Evolutionary conservation across 2,329 filamentous ascomycete species (phyloP), one percentile per base, ranked within the genome.

Genomic region (Venturia aucupariae): DNA sequence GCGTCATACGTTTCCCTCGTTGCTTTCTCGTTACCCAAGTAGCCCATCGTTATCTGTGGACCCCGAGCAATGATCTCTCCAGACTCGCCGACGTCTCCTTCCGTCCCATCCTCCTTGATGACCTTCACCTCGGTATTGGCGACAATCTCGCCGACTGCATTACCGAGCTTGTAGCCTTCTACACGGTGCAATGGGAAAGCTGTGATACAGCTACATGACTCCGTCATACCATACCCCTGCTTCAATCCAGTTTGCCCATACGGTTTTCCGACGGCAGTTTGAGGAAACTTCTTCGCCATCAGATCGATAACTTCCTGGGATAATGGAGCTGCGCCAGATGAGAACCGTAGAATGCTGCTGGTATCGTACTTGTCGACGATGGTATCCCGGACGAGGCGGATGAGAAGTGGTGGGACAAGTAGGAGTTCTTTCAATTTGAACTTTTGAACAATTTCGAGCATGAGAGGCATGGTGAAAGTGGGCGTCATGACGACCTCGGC

Each of bases 181-280:
- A 82, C 84, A 60, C 80, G 79, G 0, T 79, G 76, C 0, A 81
- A 81, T 4, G 85, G 83, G 63, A 87, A 85, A 0, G 82, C 79
- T 0, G 84, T 86, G 67, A 89, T 85, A 67, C 84, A 87, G 2
- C 77, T 80, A 71, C 84, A 88, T 0, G 79, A 82, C 71, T 88
- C 86, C 0, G 86, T 89, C 85, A 89, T 88, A 35, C 86, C 86
- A 68, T 87, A 88, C 1, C 84, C 85, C 69, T 87, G 85, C 68
- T 84, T 84, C 72, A 88, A 86, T 0, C 83, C 84, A 0, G 81
- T 66, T 30, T 64, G 63, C 30, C 63, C 63, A n/a, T 64, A 64
- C 5, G 63, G 63, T 39, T 60, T 61, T 15, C 63, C 63, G 10
- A 51, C 44, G n/a, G 63, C 63, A 11, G 54, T 84, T 1, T 79